Percentiles rank a stretch among this genome's conserved stretches.
Evolutionary conservation across 495 filamentous ascomycete genomes (phyloP).

Genomic region (Letharia columbiana): DNA sequence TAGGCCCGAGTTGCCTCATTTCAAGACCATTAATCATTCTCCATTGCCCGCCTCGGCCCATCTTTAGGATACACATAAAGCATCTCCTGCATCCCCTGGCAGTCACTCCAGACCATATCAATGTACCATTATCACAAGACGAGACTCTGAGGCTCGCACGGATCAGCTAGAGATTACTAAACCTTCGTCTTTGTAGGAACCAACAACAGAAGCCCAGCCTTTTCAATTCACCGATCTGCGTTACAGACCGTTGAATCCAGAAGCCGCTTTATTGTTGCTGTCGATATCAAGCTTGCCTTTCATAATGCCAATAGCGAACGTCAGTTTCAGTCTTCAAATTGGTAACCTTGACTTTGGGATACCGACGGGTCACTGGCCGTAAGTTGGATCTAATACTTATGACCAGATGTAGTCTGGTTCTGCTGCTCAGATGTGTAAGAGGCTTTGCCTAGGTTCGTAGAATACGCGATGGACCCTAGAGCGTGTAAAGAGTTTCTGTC

Average conservation of each 20-base stretch:
- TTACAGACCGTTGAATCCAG: neutral
- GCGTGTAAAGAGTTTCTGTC: neutral
- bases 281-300: neutral
- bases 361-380: neutral
- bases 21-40: too few relatives aligned
- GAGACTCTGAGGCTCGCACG: neutral
- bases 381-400: neutral
- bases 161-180: neutral
- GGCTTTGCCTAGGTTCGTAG: neutral
- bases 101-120: too few relatives aligned
- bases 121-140: neutral
- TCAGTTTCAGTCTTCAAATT: neutral
- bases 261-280: neutral
- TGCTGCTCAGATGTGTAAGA: neutral
- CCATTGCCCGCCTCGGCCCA: too few relatives aligned
- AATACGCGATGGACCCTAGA: neutral
- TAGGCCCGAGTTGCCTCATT: too few relatives aligned
- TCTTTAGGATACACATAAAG: too few relatives aligned
- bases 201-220: neutral
- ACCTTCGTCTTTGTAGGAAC: neutral
- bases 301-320: neutral
- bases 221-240: too few relatives aligned
- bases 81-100: too few relatives aligned
- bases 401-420: neutral
- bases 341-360: neutral